These are phyloP conservation scores for Lasiosphaeriaceae sp. DNA, from an alignment of 495 filamentous ascomycete species.

Conservation along the genomic window DNA sequence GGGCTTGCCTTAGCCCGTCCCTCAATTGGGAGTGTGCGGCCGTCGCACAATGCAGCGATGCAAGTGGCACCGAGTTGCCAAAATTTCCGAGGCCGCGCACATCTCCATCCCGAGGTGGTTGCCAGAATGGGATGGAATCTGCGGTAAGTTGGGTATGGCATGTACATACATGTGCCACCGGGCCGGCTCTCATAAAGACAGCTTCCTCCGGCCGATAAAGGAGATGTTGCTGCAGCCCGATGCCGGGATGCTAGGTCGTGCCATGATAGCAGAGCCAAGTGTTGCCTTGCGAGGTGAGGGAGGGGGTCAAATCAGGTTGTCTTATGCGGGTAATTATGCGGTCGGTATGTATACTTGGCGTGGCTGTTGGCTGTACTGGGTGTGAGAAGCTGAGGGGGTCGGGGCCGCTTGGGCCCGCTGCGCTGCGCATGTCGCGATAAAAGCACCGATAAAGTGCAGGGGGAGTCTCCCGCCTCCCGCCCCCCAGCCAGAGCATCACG, in stretches of 20 bases:
- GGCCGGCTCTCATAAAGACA: too few species aligned
- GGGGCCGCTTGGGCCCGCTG: background rate
- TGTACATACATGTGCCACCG: too few species aligned
- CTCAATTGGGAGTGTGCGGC: background rate
- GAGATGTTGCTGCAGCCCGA: too few species aligned
- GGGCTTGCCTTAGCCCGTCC: background rate
- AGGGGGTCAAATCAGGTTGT: background rate
- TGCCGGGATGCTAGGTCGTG: too few species aligned
- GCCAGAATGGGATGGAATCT: background rate
- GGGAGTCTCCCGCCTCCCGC: background rate
- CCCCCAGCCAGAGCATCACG: background rate
- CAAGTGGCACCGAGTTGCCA: background rate
- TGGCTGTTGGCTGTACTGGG: background rate
- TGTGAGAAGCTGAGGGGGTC: background rate
- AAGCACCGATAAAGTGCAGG: background rate
- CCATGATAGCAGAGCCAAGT: background rate
- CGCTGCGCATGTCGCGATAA: background rate
- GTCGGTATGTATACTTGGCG: background rate
- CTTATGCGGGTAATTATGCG: background rate
- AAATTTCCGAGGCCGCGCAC: background rate
- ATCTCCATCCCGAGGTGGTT: background rate
- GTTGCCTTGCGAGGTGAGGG: background rate
- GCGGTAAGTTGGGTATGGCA: too few species aligned
- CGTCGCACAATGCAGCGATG: background rate
- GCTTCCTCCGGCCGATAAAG: too few species aligned